Base-by-base conservation (phyloP, 441 rosid genomes). In the Adansonia rubrostipa region DNA sequence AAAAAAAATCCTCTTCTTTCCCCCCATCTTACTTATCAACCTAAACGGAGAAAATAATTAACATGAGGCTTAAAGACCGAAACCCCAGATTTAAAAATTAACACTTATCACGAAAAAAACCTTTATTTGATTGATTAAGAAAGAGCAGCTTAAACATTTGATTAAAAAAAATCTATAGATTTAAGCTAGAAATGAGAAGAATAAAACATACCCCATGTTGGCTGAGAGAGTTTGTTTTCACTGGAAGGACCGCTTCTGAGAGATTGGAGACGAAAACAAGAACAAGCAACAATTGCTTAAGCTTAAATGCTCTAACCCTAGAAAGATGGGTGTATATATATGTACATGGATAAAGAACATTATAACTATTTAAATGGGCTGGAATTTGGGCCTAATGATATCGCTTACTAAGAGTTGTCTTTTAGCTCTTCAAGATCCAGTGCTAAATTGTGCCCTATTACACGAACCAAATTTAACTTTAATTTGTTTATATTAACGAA, bases 131-230 rank as follows among this genome's bases (percentile, higher is more conserved):
- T 54, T 54, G 17, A 54, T 4, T 7, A 14, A 54, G 15, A 13
- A 53, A 53, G 57, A 53, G 14, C n/a, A 53, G 57, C 57, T 53
- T 53, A 53, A 53, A 53, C 57, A 53, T 13, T 53, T 51, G 13
- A 13, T 11, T 3, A 51, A 51, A 51, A 51, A 3, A 51, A 51
- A 5, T n/a, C 17, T 13, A 51, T 13, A 15, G n/a, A 51, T 51
- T 53, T 53, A 53, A 53, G 19, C 8, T 54, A 7, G 20, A 14
- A 54, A 6, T 54, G 60, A 54, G 15, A 54, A 54, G 20, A 54
- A 54, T 6, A 15, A n/a, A n/a, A 54, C 60, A 54, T 54, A 54
- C 60, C 60, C 60, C 60, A 54, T 54, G 60, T 54, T 54, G 60
- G 20, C 8, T 56, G 60, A 56, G 19, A 56, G 60, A 56, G 60